phyloP scores from a whole-genome alignment of 2,329 filamentous ascomycete species.

The Trichoderma lentiforme region DNA sequence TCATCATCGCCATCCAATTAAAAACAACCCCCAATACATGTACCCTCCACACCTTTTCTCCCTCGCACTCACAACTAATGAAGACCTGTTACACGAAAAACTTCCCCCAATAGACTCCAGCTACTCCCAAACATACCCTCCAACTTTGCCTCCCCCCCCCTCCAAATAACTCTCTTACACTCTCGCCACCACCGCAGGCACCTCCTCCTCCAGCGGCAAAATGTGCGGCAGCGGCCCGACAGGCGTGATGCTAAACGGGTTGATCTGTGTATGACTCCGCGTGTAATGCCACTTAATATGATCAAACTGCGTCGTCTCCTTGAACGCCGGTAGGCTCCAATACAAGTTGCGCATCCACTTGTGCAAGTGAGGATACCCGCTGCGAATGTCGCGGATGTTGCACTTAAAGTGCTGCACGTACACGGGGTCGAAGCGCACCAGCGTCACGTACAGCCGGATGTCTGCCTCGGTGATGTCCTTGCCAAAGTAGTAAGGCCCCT shows the following conservation, averaged over 20 bases:
- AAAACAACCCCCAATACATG: background rate
- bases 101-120: background rate
- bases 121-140: background rate
- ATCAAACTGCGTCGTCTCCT: slow-evolving; percentile 81
- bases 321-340: slow-evolving; percentile 77
- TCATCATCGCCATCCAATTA: background rate
- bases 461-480: slow-evolving; percentile 75
- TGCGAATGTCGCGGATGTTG: slow-evolving; percentile 80
- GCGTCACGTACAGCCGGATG: slow-evolving; percentile 68
- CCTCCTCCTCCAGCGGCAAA: slow-evolving; percentile 73
- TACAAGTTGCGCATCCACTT: slow-evolving; percentile 80
- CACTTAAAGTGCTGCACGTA: slow-evolving; percentile 89
- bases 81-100: background rate
- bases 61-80: background rate
- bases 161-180: background rate
- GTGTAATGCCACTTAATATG: slow-evolving; percentile 85
- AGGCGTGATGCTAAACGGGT: slow-evolving; percentile 72
- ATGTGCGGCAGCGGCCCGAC: slow-evolving; percentile 82
- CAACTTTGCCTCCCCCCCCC: background rate
- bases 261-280: slow-evolving; percentile 62
- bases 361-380: slow-evolving; percentile 78
- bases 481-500: slow-evolving; percentile 72
- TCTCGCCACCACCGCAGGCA: slow-evolving; percentile 49
- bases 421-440: slow-evolving; percentile 71
- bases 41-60: background rate